Conservation (phyloP, 2,329 filamentous ascomycete species). For the Arthroderma sp. region DNA sequence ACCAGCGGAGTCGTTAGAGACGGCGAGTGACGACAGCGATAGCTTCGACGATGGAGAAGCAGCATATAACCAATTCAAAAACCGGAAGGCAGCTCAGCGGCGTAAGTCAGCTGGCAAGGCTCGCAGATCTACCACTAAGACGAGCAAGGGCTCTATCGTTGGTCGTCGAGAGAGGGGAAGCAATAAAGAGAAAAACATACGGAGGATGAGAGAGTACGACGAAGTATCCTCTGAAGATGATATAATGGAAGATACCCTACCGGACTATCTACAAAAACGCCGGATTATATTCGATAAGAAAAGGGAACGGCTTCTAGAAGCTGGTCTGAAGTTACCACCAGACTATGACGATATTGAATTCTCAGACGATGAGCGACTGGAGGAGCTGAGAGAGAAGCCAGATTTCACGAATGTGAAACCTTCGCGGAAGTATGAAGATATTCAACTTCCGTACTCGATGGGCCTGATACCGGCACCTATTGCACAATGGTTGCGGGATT, state of each 20-base stretch:
- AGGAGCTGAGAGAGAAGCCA: slow-evolving; percentile 55
- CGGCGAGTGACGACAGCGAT: slow-evolving; percentile 18
- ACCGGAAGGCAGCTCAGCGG: slow-evolving; percentile 41
- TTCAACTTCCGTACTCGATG: slow-evolving; percentile 59
- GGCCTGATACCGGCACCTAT: slow-evolving; percentile 79
- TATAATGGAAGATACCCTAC: slow-evolving; percentile 47
- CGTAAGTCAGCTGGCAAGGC: slow-evolving; percentile 39
- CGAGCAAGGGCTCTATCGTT: slow-evolving; percentile 28
- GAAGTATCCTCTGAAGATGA: slow-evolving; percentile 41
- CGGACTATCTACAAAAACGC: slow-evolving; percentile 60
- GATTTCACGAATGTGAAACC: slow-evolving; percentile 50
- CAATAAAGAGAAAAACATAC: slow-evolving; percentile 16
- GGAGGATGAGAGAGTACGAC: slow-evolving; percentile 28
- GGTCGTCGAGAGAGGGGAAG: slow-evolving; percentile 21
- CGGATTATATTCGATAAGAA: slow-evolving; percentile 54
- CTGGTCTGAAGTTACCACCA: slow-evolving; percentile 64
- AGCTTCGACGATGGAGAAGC: slow-evolving; percentile 27
- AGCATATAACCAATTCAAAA: slow-evolving; percentile 52
- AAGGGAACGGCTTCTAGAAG: slow-evolving; percentile 47
- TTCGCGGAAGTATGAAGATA: slow-evolving; percentile 58
- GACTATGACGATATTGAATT: slow-evolving; percentile 64
- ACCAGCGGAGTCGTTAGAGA: slow-evolving; percentile 13
- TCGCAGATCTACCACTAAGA: slow-evolving; percentile 30
- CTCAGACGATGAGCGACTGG: slow-evolving; percentile 53
- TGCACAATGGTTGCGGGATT: slow-evolving; percentile 81